A percentile compares a stretch with the other conserved stretches of the same genome.
These are phyloP conservation scores for Teratosphaeriaceae sp. DNA, from an alignment of 2,329 filamentous ascomycete genomes.

Conservation along the genomic window DNA sequence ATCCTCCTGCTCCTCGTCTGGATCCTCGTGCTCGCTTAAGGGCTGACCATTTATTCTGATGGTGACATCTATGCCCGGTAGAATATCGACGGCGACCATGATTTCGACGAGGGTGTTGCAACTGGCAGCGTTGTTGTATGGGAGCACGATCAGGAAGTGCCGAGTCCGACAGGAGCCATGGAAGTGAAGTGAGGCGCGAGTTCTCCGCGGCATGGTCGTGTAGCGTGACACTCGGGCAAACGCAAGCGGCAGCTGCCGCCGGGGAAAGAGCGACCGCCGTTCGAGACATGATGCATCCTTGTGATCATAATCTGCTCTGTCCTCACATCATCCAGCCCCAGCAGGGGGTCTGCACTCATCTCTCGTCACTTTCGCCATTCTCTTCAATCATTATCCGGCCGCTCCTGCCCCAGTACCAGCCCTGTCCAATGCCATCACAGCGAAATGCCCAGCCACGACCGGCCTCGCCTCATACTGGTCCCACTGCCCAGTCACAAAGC, in stretches of 20 bases:
- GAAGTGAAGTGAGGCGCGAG: not conserved
- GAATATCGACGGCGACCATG: conserved; percentile 15
- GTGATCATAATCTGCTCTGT: too few relatives aligned
- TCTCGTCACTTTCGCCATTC: not conserved
- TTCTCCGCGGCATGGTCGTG: not conserved
- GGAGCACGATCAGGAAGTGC: not conserved
- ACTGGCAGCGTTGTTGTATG: not conserved
- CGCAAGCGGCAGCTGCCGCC: not conserved
- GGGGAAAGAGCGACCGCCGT: not conserved
- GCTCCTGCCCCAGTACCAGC: conserved; percentile 1
- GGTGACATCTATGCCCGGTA: conserved; percentile 16
- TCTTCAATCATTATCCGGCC: not conserved
- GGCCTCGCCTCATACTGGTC: conserved; percentile 34
- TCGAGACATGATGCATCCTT: too few relatives aligned
- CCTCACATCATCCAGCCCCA: not conserved
- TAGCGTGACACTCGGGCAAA: not conserved
- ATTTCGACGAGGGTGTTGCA: not conserved
- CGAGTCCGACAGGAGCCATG: too few relatives aligned
- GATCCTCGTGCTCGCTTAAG: conserved; percentile 17
- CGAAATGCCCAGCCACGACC: conserved; percentile 39
- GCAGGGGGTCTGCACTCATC: not conserved
- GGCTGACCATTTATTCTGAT: conserved; percentile 13
- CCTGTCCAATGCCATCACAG: conserved; percentile 32
- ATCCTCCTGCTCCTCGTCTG: conserved; percentile 4
- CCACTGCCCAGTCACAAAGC: conserved; percentile 26